A percentile compares a stretch with the other conserved stretches of the same genome.
These are phyloP conservation scores for Heterobasidion annosum DNA, from an alignment of 1,284 basidiomycete genomes.

Conservation along the genomic window DNA sequence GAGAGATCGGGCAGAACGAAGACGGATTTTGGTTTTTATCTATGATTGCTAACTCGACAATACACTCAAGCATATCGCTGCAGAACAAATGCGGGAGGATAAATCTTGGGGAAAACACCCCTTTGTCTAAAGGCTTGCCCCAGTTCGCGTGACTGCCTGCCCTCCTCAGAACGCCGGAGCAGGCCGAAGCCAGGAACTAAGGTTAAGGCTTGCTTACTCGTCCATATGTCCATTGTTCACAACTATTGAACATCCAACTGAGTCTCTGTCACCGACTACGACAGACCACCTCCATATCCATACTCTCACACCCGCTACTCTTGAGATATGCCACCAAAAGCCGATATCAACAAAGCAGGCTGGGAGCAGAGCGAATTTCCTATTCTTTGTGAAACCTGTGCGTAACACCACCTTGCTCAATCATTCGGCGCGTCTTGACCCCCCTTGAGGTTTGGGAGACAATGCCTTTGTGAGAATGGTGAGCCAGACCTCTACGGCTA, in stretches of 20 bases:
- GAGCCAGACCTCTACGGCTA: conserved; percentile 15
- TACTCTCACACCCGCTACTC: neutral
- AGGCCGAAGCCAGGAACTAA: neutral
- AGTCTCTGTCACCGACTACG: neutral
- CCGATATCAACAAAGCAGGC: conserved; percentile 84
- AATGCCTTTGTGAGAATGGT: conserved; percentile 92
- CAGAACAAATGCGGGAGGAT: too few species aligned
- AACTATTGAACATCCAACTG: neutral
- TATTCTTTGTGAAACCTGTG: conserved; percentile 88
- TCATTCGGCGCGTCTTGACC: conserved; percentile 4
- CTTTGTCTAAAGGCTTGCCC: too few species aligned
- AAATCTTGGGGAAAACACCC: too few species aligned
- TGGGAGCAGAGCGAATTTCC: conserved; percentile 91
- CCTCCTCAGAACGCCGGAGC: too few species aligned
- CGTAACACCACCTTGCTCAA: conserved; percentile 17
- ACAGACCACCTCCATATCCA: neutral
- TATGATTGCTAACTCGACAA: too few species aligned
- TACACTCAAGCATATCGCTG: too few species aligned
- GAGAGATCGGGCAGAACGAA: too few species aligned
- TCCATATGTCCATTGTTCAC: neutral
- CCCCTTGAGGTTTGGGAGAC: conserved; percentile 62
- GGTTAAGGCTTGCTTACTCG: conserved; percentile 7
- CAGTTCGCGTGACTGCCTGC: too few species aligned
- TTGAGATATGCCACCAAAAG: conserved; percentile 42
- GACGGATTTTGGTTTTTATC: too few species aligned